These are phyloP conservation scores for Saccharomyces uvarum DNA, from an alignment of 1,139 yeast genomes.

Conservation along the genomic window DNA sequence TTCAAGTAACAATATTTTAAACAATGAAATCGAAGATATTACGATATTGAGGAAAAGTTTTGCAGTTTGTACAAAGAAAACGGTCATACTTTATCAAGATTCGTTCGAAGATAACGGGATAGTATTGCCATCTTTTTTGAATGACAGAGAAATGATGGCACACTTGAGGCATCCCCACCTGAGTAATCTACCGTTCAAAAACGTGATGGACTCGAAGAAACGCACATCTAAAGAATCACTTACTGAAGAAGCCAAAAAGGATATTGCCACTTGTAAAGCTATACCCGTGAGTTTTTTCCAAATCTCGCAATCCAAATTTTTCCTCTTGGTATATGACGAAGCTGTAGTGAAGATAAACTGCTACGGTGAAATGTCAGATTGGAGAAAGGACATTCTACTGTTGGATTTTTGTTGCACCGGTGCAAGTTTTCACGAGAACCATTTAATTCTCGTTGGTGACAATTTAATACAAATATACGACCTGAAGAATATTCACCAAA, in stretches of 20 bases:
- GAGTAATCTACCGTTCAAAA: conserved; percentile 25
- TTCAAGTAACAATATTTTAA: conserved; percentile 38
- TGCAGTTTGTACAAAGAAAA: conserved; percentile 60
- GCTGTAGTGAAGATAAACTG: conserved; percentile 66
- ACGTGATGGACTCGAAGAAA: conserved; percentile 31
- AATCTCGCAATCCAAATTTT: conserved; percentile 42
- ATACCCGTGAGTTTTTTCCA: conserved; percentile 60
- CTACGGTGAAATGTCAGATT: conserved; percentile 54
- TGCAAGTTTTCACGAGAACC: conserved; percentile 51
- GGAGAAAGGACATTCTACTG: conserved; percentile 43
- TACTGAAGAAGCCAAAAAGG: conserved; percentile 29
- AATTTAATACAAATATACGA: conserved; percentile 66
- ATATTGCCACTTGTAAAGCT: conserved; percentile 27
- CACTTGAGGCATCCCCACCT: conserved; percentile 27
- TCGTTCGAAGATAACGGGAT: conserved; percentile 51
- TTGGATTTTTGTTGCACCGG: conserved; percentile 56
- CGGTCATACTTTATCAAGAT: conserved; percentile 51
- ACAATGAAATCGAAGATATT: conserved; percentile 49
- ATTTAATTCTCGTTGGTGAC: conserved; percentile 54
- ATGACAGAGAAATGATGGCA: conserved; percentile 19
- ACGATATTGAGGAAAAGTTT: conserved; percentile 54
- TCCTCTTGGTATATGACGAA: conserved; percentile 62
- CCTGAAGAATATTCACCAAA: conserved; percentile 35
- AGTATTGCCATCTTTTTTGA: conserved; percentile 44
- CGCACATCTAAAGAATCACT: conserved; percentile 33